Conservation (phyloP, 345 rosid species). For the Corchorus olitorius region DNA sequence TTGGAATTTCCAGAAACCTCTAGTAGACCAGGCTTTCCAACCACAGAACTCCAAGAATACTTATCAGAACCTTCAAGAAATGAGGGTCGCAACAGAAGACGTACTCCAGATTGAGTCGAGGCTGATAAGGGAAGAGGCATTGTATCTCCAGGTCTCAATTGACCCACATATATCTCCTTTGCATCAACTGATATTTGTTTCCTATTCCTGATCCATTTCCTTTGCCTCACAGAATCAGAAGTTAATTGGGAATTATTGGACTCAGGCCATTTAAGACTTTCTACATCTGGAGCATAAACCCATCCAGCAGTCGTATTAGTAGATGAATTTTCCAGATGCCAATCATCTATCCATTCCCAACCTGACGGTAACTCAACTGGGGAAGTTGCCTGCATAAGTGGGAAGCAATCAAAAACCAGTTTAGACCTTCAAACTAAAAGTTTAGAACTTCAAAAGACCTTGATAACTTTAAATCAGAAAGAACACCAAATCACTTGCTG, state of each 20-base stretch:
- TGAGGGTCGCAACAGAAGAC: slow-evolving; percentile 70
- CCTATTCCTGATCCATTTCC: slow-evolving; percentile 65
- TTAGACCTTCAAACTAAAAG: background rate
- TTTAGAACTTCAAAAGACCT: background rate
- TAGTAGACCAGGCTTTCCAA: slow-evolving; percentile 38
- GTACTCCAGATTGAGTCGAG: slow-evolving; percentile 58
- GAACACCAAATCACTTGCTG: background rate
- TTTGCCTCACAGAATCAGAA: slow-evolving; percentile 60
- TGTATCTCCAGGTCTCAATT: slow-evolving; percentile 68
- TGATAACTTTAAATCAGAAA: background rate
- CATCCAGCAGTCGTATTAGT: slow-evolving; percentile 56
- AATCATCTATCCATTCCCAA: slow-evolving; percentile 65
- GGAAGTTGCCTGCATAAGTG: slow-evolving; percentile 33
- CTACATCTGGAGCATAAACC: slow-evolving; percentile 65
- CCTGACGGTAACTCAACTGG: slow-evolving; percentile 42
- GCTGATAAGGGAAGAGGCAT: slow-evolving; percentile 74
- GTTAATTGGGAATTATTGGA: slow-evolving; percentile 42
- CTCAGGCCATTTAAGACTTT: slow-evolving; percentile 60
- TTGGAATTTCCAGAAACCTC: slow-evolving; percentile 37
- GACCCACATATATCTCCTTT: slow-evolving; percentile 61
- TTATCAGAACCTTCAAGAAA: slow-evolving; percentile 41
- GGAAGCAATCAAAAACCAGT: slow-evolving; percentile 16
- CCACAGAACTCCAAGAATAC: slow-evolving; percentile 88
- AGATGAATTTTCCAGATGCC: slow-evolving; percentile 56
- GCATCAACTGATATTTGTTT: slow-evolving; percentile 34